Base-by-base conservation (phyloP, 495 filamentous ascomycete species). In the Lasiosphaeria ovina region DNA sequence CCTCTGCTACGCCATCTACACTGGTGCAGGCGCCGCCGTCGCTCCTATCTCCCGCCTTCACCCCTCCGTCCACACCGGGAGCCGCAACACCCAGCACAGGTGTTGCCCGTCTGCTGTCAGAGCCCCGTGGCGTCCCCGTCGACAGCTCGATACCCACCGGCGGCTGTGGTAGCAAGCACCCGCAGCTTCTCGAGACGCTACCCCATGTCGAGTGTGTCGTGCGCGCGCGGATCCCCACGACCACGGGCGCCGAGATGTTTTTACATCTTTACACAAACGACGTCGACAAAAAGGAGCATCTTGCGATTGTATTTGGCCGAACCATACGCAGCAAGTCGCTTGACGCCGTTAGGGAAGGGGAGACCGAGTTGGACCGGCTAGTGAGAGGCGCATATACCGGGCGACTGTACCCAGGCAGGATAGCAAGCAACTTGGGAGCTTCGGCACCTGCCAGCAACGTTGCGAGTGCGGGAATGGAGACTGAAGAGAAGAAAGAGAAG, bases 361-460 rank as follows among this genome's bases (percentile, higher is more conserved):
- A 98, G 76, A 94, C 91, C 1, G 95, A 98, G 75, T 87, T 90
- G 84, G 95, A 97, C 75, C 87, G 94, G 51, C 93, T 98, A 85
- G 93, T 96, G 53, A 79, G 94, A 51, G 94, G 94, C 40, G 94
- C 94, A 49, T 98, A 98, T 71, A 86, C 87, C 24, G 94, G 94
- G 0, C 83, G 88, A 49, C 77, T 98, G 58, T 94, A 87, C 68
- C 95, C 95, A 0, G 94, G 94, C 2, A 83, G 94, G 59, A 86
- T 85, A 11, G 88, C 82, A 36, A 92, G 85, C 76, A 79, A 83
- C 71, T 66, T 84, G 60, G 24, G 48, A 8, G 55, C 54, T n/a
- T 12, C 6, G 54, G 44, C 10, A 57, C 3, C 16, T 9, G 44
- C 38, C 12, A 33, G 38, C 34, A 34, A 12, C 35, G 17, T 44